Base-by-base conservation (phyloP, 1,284 basidiomycete species). In the Schizophyllum commune region DNA sequence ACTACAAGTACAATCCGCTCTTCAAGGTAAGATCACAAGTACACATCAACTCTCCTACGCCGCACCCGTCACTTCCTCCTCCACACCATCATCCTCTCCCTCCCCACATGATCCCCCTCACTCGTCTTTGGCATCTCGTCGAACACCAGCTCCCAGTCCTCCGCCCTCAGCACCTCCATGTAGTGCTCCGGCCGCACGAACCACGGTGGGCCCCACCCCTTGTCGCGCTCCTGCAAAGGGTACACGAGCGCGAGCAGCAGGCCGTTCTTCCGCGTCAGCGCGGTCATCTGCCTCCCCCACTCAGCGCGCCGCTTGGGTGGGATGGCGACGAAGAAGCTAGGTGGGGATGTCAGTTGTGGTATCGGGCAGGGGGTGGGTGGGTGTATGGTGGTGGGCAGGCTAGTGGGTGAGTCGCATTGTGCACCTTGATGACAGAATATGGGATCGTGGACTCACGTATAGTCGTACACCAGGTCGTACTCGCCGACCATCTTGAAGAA, bases 271-370 rank as follows among this genome's bases (percentile, higher is more conserved):
- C 82, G 84, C 60, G 88, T 70, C 22, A 92, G 71, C 13, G 73
- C 69, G 5, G 73, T 70, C 75, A 91, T 85, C 64, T 84, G 78
- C 17, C 67, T 63, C 1, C 81, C 85, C 88, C 88, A 91, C 20
- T 79, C 75, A 0, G 66, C 58, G 11, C 88, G 79, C 20, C 75
- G 74, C 1, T 72, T 65, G 0, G 85, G 88, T 0, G 82, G 82
- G 13, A 91, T 84, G 0, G 88, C 87, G 52, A 86, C 86, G 64
- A 90, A 88, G 72, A 90, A 89, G 0, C 86, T 89, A 62, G 39
- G 39, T 27, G 39, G 17, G 55, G 22, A 32, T 11, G 27, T 56
- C 32, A 57, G 21, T 3, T 13, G 34, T 39, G 34, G 13, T 6
- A 13, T 39, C 7, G 13, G 34, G 34, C 13, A 13, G 13, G 34